Base-by-base conservation (phyloP, 768 basidiomycete genomes). In the Suillus lakei region DNA sequence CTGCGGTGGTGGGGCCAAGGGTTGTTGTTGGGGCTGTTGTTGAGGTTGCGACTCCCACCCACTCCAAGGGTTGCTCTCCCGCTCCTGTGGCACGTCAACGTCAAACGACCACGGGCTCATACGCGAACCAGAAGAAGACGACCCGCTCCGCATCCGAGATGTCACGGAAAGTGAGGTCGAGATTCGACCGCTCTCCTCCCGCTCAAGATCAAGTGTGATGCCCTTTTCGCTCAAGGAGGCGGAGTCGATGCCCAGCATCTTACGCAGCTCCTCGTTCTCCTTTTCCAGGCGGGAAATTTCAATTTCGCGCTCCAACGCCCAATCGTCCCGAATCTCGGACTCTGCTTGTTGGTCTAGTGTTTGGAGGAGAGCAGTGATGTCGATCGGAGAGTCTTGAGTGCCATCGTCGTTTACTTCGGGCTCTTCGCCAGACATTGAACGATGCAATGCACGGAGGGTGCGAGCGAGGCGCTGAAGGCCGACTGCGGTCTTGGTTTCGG, bases 261-360 rank as follows among this genome's bases (percentile, higher is more conserved):
- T 83, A 59, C 97, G 83, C 59, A 99, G 79, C 63, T 88, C 84
- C 51, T 86, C 84, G 73, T 99, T 99, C 79, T 99, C 97, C 59
- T 80, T 80, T 75, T 91, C 90, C 50, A 99, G 79, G 58, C 96
- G 85, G 12, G 84, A 72, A 61, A 99, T 93, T 79, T 99, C 98
- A 67, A 81, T 79, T 75, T 99, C 97, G 66, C 98, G 86, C 75
- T 95, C 93, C 65, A 90, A 68, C 2, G 92, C 90, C 93, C 97
- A 98, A 76, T 99, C 95, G 48, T 83, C 80, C 28, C 86, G 77
- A 5, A 80, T 80, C 59, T 83, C 78, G 36, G 75, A 62, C 44
- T 79, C 80, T 58, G 73, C 67, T 56, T 78, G 77, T 18, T 79
- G 73, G 55, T 84, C 80, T 56, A 88, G 77, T 16, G 79, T 67